phyloP scores from a whole-genome alignment of 2,329 filamentous ascomycete genomes.

The Ophiocordyceps camponoti-saundersi region DNA sequence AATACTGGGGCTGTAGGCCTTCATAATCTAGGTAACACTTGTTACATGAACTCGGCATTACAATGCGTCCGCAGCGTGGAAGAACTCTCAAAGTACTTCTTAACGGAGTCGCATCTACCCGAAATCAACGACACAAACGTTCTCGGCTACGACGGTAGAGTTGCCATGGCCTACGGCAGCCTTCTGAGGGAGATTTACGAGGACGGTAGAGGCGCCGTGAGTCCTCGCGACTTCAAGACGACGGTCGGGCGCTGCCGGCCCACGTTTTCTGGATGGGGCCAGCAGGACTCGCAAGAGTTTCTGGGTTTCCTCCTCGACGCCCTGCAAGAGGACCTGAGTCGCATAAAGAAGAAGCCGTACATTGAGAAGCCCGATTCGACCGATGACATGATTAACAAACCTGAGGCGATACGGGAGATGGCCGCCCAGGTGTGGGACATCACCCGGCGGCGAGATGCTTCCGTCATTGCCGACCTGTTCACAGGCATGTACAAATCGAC shows the following conservation, averaged over 20 bases:
- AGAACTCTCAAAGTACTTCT: constrained; percentile 83
- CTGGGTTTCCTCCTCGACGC: constrained; percentile 88
- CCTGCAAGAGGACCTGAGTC: constrained; percentile 86
- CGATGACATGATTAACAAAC: constrained; percentile 82
- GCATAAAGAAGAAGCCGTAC: constrained; percentile 89
- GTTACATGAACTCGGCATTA: constrained; percentile 96
- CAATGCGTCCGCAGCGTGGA: constrained; percentile 90
- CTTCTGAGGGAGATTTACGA: constrained; percentile 67
- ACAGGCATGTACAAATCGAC: constrained; percentile 98
- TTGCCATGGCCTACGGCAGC: constrained; percentile 69
- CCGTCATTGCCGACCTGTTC: constrained; percentile 87
- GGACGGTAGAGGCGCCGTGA: constrained; percentile 49
- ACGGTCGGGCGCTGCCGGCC: constrained; percentile 67
- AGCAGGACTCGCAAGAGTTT: constrained; percentile 96
- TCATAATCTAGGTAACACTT: constrained; percentile 87
- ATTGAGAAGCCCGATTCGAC: constrained; percentile 96
- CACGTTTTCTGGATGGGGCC: constrained; percentile 83
- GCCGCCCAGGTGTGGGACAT: constrained; percentile 83
- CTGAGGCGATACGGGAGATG: constrained; percentile 63
- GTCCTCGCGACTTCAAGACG: constrained; percentile 67
- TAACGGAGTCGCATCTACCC: constrained; percentile 52
- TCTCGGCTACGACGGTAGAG: constrained; percentile 67
- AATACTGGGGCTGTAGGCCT: constrained; percentile 66
- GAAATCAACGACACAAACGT: constrained; percentile 80
- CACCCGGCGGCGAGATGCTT: constrained; percentile 83